Conservation (phyloP, 2,329 filamentous ascomycete species). For the Zasmidium angulare region DNA sequence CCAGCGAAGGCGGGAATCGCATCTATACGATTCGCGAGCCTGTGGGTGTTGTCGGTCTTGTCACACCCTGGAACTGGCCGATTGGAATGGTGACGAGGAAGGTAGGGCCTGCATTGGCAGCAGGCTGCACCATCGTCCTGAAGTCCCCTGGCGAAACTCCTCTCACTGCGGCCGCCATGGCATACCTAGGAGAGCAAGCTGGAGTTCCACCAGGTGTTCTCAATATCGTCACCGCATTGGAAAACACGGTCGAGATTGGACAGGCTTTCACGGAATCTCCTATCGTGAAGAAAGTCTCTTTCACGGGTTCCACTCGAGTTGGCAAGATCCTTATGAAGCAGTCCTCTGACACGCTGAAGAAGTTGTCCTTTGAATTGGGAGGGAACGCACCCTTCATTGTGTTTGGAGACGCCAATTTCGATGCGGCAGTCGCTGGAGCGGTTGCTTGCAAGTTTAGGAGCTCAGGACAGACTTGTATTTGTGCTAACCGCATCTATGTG, state of each 20-base stretch:
- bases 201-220: constrained; percentile 77
- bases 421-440: constrained; percentile 66
- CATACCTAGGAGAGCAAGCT: constrained; percentile 66
- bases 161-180: constrained; percentile 50
- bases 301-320: constrained; percentile 73
- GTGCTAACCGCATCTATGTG: constrained; percentile 58
- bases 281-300: constrained; percentile 73
- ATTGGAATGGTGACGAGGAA: constrained; percentile 69
- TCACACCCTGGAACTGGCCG: constrained; percentile 69
- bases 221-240: constrained; percentile 71
- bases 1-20: no score
- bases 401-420: constrained; percentile 59
- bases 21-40: constrained; percentile 40
- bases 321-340: constrained; percentile 74
- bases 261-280: constrained; percentile 66
- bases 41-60: constrained; percentile 44
- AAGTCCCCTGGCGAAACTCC: constrained; percentile 60
- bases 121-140: constrained; percentile 56
- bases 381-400: constrained; percentile 60
- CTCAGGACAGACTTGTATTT: constrained; percentile 60
- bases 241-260: no score
- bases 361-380: constrained; percentile 61
- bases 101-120: constrained; percentile 64
- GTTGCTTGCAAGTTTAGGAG: constrained; percentile 60
- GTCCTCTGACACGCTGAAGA: constrained; percentile 63